Base-by-base conservation (phyloP, 2,329 filamentous ascomycete species). In the Neoarthrinium moseri region DNA sequence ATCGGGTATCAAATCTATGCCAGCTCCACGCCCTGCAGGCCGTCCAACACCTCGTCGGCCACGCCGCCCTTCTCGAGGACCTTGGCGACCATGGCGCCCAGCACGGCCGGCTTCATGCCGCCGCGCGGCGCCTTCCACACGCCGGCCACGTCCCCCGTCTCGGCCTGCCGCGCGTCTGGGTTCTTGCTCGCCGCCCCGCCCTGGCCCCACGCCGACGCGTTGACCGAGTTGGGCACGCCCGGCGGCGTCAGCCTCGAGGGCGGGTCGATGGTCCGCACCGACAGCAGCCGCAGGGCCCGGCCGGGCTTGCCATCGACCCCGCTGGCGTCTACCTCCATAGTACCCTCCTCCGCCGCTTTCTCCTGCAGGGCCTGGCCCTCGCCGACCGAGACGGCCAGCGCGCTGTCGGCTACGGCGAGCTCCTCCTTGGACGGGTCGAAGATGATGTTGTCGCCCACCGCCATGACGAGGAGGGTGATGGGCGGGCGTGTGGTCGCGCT, bases 371-470 rank as follows among this genome's bases (percentile, higher is more conserved):
- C 33, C 11, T 49, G 41, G 11, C 20, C 46, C 54, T 81, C 79
- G 13, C 81, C 81, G 26, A 95, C 78, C 0, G 91, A 95, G 5
- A 97, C 81, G 2, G 92, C 94, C 36, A 97, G 74, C 3, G 94
- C 89, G 11, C 86, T 83, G 60, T 97, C 92, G 1, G 94, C 94
- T 4, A 97, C 92, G 2, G 91, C 89, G 13, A 99, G 83, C 67
- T 99, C 94, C 64, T 96, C 91, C 55, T 86, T 84, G 43, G 83
- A 86, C 0, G 94, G 92, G 64, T 99, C 94, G 70, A 97, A 96
- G 53, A 99, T 87, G 67, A 96, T 85, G 64, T 94, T 97, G 48
- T 86, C 77, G 47, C 87, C 89, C 1, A 96, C 86, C 3, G 87
- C 83, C 66, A 95, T 87, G 46, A 97, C 90, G 10, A 99, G 84